Conservation (phyloP, 2,329 filamentous ascomycete genomes). For the Cadophora gregata region DNA sequence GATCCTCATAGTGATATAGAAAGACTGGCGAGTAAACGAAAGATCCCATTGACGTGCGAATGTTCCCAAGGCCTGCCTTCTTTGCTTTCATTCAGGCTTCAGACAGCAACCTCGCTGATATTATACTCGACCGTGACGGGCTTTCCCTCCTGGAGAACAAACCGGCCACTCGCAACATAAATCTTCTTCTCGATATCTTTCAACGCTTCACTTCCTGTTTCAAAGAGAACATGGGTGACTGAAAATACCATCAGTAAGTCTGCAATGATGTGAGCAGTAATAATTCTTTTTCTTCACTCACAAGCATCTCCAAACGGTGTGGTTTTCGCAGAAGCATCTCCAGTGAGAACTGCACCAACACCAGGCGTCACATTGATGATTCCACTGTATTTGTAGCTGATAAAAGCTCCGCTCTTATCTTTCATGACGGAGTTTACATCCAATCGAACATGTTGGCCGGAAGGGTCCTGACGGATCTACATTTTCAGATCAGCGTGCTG, state of each 20-base stretch:
- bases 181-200: conserved; percentile 48
- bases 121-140: conserved; percentile 51
- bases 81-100: not conserved
- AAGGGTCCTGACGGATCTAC: conserved; percentile 47
- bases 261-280: not conserved
- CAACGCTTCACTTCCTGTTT: conserved; percentile 47
- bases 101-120: conserved; percentile 48
- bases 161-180: conserved; percentile 51
- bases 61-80: not conserved
- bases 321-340: conserved; percentile 46
- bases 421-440: conserved; percentile 48
- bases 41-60: not conserved
- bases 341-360: conserved; percentile 46
- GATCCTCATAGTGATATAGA: conserved; percentile 5
- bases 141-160: conserved; percentile 47
- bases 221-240: conserved; percentile 49
- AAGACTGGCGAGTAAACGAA: conserved; percentile 3
- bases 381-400: conserved; percentile 49
- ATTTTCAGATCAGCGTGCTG: not conserved
- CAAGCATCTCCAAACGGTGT: conserved; percentile 49
- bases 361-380: conserved; percentile 46
- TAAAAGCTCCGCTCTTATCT: conserved; percentile 46
- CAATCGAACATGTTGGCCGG: conserved; percentile 47
- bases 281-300: conserved; percentile 37
- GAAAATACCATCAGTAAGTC: conserved; percentile 13